Evolutionary conservation across 768 basidiomycete genomes (phyloP), one percentile per base, ranked within the genome.

Genomic region (Lepiota brunneoincarnata): DNA sequence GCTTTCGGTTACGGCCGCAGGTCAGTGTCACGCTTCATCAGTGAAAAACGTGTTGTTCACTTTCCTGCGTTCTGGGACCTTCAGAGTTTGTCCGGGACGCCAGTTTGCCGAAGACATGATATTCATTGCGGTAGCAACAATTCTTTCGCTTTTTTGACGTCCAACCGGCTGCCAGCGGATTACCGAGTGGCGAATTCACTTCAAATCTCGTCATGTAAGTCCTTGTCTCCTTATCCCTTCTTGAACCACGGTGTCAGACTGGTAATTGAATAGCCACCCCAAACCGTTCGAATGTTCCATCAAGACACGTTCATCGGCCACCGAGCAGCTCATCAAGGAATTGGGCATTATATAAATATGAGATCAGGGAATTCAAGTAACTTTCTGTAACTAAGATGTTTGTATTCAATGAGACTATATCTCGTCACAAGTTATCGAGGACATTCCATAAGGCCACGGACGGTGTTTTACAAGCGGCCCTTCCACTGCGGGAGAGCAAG

Each of bases 141-240:
- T 62, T 35, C 60, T 69, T n/a, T 60, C 61, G 6, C 63, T 62
- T 4, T n/a, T 69, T 59, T 42, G 55, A 67, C 39, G 63, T 69
- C 38, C n/a, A 4, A 21, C 44, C 52, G 14, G 17, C 17, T 2
- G 6, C 35, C 6, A 54, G 24, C 20, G 52, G 52, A 7, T 37
- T 37, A 35, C 52, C 52, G 9, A 46, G 24, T 10, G 43, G 37
- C 9, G 44, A 53, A 34, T 53, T 54, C 20, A 54, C 43, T 31
- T 37, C 52, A 20, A 46, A 37, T 18, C 37, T 54, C 15, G 40
- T 42, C n/a, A 42, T 45, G 52, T 54, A 47, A 6, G 52, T 46
- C 36, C 15, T 15, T 14, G 6, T 1, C 35, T 47, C 15, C 24
- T 23, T 37, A 31, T 37, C 23, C 11, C 20, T 15, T 24, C 23